Evolutionary conservation across 2,329 filamentous ascomycete genomes (phyloP).

Genomic region (Diaporthe eres): DNA sequence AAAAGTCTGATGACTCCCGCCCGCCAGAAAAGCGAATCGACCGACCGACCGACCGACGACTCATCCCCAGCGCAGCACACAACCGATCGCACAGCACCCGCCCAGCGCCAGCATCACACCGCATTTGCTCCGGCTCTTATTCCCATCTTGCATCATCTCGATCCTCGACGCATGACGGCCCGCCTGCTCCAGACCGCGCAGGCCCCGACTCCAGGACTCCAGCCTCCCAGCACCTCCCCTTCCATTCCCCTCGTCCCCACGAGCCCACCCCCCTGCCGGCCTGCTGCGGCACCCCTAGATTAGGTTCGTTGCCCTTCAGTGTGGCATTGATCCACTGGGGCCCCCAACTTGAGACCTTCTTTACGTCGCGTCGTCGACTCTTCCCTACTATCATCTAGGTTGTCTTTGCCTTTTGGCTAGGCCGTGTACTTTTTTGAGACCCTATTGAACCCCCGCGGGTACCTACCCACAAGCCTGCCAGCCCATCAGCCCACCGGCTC

Average conservation of each 20-base stretch:
- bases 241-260: conserved; percentile 32
- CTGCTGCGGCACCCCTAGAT: conserved; percentile 31
- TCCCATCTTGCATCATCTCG: conserved; percentile 32
- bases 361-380: conserved; percentile 32
- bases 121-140: conserved; percentile 27
- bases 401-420: conserved; percentile 38
- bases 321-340: conserved; percentile 41
- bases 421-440: conserved; percentile 38
- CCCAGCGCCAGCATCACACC: conserved; percentile 33
- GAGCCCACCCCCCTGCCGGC: conserved; percentile 31
- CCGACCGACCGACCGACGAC: conserved; percentile 27
- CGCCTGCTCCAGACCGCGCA: conserved; percentile 26
- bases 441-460: conserved; percentile 33
- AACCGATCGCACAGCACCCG: conserved; percentile 27
- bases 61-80: conserved; percentile 34
- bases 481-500: not conserved
- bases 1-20: conserved; percentile 40
- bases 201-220: conserved; percentile 10
- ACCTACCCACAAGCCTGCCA: conserved; percentile 26
- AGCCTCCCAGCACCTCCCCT: conserved; percentile 15
- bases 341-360: conserved; percentile 37
- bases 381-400: conserved; percentile 36
- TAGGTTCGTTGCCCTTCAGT: conserved; percentile 37
- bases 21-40: conserved; percentile 33
- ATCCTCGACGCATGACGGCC: conserved; percentile 19